A percentile compares a stretch with the other conserved stretches of the same genome.
phyloP scores from a whole-genome alignment of 306 rosid genomes.

The Trifolium subterraneum region DNA sequence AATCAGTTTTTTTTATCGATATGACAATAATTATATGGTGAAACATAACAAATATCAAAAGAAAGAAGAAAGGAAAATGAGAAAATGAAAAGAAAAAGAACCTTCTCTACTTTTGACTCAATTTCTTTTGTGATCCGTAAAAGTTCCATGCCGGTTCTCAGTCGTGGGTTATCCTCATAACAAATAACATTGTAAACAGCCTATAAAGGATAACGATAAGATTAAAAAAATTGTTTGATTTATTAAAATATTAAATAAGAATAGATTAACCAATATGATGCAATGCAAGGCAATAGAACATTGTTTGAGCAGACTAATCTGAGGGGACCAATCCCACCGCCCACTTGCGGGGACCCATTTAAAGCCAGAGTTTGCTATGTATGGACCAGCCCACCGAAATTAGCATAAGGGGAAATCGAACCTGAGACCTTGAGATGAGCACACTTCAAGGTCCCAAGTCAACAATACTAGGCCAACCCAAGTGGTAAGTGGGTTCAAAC shows the following conservation, averaged over 20 bases:
- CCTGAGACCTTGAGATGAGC: too few relatives aligned
- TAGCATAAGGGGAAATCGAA: too few relatives aligned
- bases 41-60: neutral
- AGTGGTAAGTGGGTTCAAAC: too few relatives aligned
- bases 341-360: too few relatives aligned
- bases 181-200: constrained; percentile 82
- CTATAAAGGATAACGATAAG: constrained; percentile 44
- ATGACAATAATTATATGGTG: neutral
- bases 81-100: constrained; percentile 32
- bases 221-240: constrained; percentile 1
- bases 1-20: constrained; percentile 5
- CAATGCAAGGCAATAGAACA: neutral
- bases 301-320: neutral
- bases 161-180: constrained; percentile 59
- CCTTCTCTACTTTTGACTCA: constrained; percentile 71
- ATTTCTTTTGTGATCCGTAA: constrained; percentile 63
- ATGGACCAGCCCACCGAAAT: too few relatives aligned
- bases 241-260: constrained; percentile 1
- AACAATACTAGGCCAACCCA: too few relatives aligned
- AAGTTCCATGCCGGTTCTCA: constrained; percentile 82
- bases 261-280: neutral
- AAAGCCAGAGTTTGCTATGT: too few relatives aligned
- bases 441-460: too few relatives aligned
- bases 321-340: too few relatives aligned
- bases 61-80: constrained; percentile 1